These are phyloP conservation scores for Nothopassalora personata DNA, from an alignment of 2,329 filamentous ascomycete genomes.

Conservation along the genomic window DNA sequence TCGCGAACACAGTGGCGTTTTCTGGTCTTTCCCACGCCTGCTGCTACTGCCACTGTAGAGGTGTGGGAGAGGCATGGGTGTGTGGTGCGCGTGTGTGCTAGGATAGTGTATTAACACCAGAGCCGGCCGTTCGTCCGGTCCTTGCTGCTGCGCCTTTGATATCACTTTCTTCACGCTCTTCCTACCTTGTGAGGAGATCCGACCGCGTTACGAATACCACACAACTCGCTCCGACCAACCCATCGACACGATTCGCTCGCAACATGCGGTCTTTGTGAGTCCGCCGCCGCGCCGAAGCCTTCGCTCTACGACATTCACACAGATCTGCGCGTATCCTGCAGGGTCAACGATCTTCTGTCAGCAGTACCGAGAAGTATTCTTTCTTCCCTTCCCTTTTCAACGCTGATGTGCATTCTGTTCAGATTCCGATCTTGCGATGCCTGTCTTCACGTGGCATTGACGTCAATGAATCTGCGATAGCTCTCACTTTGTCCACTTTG, in stretches of 20 bases:
- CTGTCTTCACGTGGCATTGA: neutral
- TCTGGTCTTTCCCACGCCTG: neutral
- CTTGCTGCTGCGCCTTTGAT: neutral
- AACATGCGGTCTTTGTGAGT: neutral
- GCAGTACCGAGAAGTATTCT: neutral
- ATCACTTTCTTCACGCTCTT: neutral
- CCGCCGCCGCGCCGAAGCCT: neutral
- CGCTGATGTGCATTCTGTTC: neutral
- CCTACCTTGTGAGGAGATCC: neutral
- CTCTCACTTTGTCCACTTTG: too few relatives aligned
- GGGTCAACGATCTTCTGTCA: neutral
- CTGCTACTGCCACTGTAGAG: neutral
- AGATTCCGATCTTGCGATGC: neutral
- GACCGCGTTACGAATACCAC: neutral
- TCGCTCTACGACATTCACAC: neutral
- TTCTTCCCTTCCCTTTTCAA: neutral
- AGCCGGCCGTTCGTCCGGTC: neutral
- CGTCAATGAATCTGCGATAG: neutral
- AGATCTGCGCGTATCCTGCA: neutral
- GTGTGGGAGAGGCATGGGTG: neutral
- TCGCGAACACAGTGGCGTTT: neutral
- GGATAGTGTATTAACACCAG: constrained; percentile 11
- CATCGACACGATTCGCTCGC: neutral
- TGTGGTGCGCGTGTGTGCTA: constrained; percentile 1
- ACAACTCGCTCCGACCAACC: too few relatives aligned